These are phyloP conservation scores for Acorus gramineus DNA, from an alignment of 106 monocot species.

Conservation along the genomic window DNA sequence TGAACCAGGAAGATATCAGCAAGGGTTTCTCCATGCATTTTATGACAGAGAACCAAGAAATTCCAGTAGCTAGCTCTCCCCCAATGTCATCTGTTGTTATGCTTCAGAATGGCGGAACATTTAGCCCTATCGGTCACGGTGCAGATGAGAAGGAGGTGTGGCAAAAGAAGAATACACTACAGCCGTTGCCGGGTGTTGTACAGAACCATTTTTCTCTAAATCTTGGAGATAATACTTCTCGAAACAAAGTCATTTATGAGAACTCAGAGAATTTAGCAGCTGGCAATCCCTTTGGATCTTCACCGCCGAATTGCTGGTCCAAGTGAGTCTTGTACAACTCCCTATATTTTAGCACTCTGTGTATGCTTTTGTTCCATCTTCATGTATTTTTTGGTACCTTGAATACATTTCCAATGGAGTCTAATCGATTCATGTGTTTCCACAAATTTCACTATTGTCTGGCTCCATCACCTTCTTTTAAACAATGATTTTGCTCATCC, in stretches of 20 bases:
- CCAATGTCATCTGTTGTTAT: conserved; percentile 8
- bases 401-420: too few relatives aligned
- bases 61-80: conserved; percentile 10
- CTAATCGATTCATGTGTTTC: too few relatives aligned
- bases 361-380: too few relatives aligned
- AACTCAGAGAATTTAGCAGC: conserved; percentile 22
- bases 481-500: too few relatives aligned
- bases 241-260: conserved; percentile 14
- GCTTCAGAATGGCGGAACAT: conserved; percentile 25
- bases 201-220: conserved; percentile 33
- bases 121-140: conserved; percentile 16
- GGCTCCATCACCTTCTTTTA: too few relatives aligned
- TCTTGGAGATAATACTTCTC: conserved; percentile 24
- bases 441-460: too few relatives aligned
- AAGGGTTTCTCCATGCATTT: conserved; percentile 16
- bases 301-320: conserved; percentile 46
- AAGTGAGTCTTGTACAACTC: conserved; percentile 42
- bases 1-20: conserved; percentile 20
- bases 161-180: conserved; percentile 27
- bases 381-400: too few relatives aligned
- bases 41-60: conserved; percentile 16
- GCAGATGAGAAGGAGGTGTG: conserved; percentile 25
- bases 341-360: too few relatives aligned
- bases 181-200: conserved; percentile 25
- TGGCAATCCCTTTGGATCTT: conserved; percentile 23